A percentile compares a stretch with the other conserved stretches of the same genome.
Conservation (phyloP, 495 filamentous ascomycete genomes). For the Annulohypoxylon bovei region DNA sequence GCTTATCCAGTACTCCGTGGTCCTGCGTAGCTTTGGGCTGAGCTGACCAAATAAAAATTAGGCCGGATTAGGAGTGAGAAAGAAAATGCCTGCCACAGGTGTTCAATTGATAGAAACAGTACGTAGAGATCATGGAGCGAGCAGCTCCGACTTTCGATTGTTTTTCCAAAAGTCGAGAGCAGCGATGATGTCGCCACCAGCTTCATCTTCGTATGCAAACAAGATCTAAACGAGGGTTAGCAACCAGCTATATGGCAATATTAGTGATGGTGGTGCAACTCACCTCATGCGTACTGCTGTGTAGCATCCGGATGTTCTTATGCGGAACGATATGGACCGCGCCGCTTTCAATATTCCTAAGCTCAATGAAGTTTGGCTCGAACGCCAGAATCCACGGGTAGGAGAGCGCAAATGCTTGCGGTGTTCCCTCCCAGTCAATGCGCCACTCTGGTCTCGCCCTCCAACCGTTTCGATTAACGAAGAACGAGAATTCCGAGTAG, state of each 20-base stretch:
- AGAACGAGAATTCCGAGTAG: constrained; percentile 98
- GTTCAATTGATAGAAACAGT: constrained; percentile 15
- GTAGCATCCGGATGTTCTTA: constrained; percentile 95
- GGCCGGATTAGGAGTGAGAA: constrained; percentile 8
- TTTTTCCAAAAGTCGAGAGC: constrained; percentile 96
- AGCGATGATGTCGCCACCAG: constrained; percentile 92
- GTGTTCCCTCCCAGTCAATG: constrained; percentile 96
- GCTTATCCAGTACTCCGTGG: constrained; percentile 41
- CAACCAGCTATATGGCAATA: not conserved
- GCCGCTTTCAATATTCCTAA: constrained; percentile 91
- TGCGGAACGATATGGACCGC: constrained; percentile 94
- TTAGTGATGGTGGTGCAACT: constrained; percentile 49
- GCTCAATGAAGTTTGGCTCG: constrained; percentile 98
- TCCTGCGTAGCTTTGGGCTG: constrained; percentile 29
- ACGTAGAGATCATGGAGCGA: constrained; percentile 20
- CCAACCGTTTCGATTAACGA: constrained; percentile 99
- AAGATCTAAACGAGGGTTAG: constrained; percentile 33
- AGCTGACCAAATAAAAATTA: constrained; percentile 21
- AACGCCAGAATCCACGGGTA: constrained; percentile 97
- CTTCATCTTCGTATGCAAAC: constrained; percentile 97
- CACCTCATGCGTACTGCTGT: constrained; percentile 96
- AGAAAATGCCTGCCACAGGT: constrained; percentile 8
- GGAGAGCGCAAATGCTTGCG: constrained; percentile 88
- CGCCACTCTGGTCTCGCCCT: constrained; percentile 94
- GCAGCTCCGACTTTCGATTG: constrained; percentile 55